These are phyloP conservation scores for Trichoderma afroharzianum DNA, from an alignment of 2,329 filamentous ascomycete genomes.

Conservation along the genomic window DNA sequence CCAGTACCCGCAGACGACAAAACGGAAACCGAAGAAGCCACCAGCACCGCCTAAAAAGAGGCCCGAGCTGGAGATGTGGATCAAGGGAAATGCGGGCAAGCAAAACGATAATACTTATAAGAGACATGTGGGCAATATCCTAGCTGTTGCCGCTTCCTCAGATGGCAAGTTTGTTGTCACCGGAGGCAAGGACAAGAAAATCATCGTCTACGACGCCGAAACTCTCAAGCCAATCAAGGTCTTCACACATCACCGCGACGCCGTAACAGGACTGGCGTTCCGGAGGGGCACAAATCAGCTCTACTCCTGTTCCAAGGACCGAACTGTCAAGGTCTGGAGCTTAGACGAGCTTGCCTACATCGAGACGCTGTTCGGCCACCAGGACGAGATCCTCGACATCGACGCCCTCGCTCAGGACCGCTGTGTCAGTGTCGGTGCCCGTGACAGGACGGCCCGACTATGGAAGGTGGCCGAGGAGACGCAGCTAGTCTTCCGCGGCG, in stretches of 20 bases:
- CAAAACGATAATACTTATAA: conserved; percentile 62
- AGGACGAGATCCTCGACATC: conserved; percentile 83
- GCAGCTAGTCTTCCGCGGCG: conserved; percentile 90
- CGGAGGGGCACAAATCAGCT: conserved; percentile 85
- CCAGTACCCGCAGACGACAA: conserved; percentile 57
- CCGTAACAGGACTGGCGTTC: conserved; percentile 81
- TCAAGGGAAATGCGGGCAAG: conserved; percentile 59
- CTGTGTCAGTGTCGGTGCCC: conserved; percentile 83
- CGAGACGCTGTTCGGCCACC: conserved; percentile 94
- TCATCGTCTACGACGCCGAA: conserved; percentile 85
- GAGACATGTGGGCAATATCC: conserved; percentile 75
- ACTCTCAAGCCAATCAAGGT: conserved; percentile 75
- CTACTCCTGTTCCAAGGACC: conserved; percentile 85
- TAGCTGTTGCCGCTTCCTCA: conserved; percentile 80
- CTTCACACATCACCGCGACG: conserved; percentile 88
- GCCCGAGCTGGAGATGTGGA: conserved; percentile 60
- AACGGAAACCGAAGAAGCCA: conserved; percentile 55
- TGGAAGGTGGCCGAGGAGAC: conserved; percentile 98
- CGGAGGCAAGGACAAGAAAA: conserved; percentile 75
- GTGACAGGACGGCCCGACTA: conserved; percentile 84
- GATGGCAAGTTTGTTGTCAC: conserved; percentile 91
- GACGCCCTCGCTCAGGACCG: conserved; percentile 80
- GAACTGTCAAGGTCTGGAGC: conserved; percentile 94
- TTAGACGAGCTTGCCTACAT: conserved; percentile 89
- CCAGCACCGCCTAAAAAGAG: conserved; percentile 56